These are phyloP conservation scores for Dictyophora rubrovolvata DNA, from an alignment of 768 basidiomycete genomes.

Conservation along the genomic window DNA sequence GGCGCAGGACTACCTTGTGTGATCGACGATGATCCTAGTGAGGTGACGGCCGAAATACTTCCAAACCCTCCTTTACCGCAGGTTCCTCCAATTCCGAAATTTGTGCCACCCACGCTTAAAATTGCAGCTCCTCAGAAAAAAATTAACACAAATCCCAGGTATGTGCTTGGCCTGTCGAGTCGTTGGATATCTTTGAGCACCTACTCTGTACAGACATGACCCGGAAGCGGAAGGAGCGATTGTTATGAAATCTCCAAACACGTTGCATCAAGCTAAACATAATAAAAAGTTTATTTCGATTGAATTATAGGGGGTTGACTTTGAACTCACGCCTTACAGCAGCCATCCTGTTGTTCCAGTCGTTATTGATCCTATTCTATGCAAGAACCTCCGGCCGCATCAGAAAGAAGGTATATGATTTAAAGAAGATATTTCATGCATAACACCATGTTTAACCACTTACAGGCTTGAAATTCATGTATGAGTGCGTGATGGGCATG, in stretches of 20 bases:
- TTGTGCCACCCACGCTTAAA: constrained; percentile 51
- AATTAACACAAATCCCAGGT: constrained; percentile 33
- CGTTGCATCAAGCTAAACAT: constrained; percentile 51
- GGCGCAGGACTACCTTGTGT: background rate
- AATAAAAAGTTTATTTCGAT: constrained; percentile 52
- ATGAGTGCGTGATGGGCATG: constrained; percentile 93
- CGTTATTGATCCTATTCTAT: constrained; percentile 82
- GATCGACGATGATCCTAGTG: background rate
- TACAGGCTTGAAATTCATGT: constrained; percentile 77
- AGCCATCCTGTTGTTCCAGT: constrained; percentile 61
- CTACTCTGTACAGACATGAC: constrained; percentile 46
- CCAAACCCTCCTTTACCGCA: background rate
- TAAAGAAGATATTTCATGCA: constrained; percentile 10
- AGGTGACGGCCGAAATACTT: background rate
- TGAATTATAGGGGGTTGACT: background rate
- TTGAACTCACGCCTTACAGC: constrained; percentile 27
- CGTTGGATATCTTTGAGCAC: background rate
- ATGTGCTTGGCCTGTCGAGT: constrained; percentile 16
- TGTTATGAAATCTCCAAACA: constrained; percentile 73
- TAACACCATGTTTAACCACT: background rate
- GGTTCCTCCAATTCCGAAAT: constrained; percentile 19
- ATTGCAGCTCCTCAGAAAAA: constrained; percentile 35
- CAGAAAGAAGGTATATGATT: constrained; percentile 64
- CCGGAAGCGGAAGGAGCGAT: constrained; percentile 68
- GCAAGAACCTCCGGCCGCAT: constrained; percentile 70